Evolutionary conservation across 164 flowering plant genomes (phyloP), one percentile per base, ranked within the genome.

Genomic region (Buxus sempervirens): DNA sequence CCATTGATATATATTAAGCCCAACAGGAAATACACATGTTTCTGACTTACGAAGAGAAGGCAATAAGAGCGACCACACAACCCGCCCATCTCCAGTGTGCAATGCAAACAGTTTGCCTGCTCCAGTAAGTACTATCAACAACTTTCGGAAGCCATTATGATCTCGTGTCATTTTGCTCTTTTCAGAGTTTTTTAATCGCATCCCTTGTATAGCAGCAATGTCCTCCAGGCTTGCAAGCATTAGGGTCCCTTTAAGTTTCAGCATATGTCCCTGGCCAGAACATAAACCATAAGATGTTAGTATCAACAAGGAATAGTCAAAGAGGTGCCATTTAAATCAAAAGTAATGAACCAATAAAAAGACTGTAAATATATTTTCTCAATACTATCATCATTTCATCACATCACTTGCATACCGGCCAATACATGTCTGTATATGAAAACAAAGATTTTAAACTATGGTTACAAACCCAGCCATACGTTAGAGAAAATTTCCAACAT

Each of bases 171-270:
- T 82, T 80, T 92, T 95, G 82, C 79, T 95, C 78, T 88, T 95
- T 66, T 82, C 94, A 38, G 96, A 89, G 79, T 86, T 92, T 74
- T 86, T 86, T 69, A 95, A 76, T 80, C 97, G 84, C 83, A 92
- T 82, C 42, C 75, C 87, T 76, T 92, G 99, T 55, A 95, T 89
- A 55, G 86, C 88, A 65, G 77, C 97, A 24, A 95, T 77, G 67
- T 95, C 99, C 71, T 95, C 97, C 58, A 90, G 83, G 73, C 82
- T 87, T 68, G 97, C 97, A 77, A 95, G 90, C 99, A 95, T 90
- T 56, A 92, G 79, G 59, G 96, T 92, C 58, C 93, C 97, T 80
- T 95, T 95, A 58, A 95, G 91, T 78, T 95, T 95, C 82, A 95
- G 82, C 45, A 90, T 16, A 75, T 95, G 97, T 9, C 97, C 98